Evolutionary conservation across 2,329 filamentous ascomycete genomes (phyloP).

Genomic region (Hypoxylon sp.): DNA sequence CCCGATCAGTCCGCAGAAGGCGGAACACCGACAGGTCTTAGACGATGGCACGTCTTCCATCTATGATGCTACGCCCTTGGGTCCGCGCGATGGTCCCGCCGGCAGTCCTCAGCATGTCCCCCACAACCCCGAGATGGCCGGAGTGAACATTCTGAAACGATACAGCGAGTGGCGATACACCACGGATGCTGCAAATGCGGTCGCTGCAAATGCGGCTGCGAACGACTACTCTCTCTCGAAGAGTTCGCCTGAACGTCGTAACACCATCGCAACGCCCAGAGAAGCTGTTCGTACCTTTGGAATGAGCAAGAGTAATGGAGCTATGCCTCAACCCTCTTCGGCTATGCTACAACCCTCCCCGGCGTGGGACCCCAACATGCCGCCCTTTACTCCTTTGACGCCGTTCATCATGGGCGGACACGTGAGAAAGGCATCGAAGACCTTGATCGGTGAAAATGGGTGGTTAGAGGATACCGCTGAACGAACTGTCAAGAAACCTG

Average conservation of each 20-base stretch:
- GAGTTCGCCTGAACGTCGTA: constrained; percentile 8
- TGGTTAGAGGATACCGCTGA: constrained; percentile 63
- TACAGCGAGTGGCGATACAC: constrained; percentile 40
- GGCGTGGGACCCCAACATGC: constrained; percentile 7
- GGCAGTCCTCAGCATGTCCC: constrained; percentile 36
- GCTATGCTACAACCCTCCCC: no score
- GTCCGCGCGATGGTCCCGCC: constrained; percentile 32
- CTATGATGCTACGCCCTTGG: constrained; percentile 33
- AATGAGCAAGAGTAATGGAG: not conserved
- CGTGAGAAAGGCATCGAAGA: constrained; percentile 59
- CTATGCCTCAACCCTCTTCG: constrained; percentile 27
- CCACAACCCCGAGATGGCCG: constrained; percentile 11
- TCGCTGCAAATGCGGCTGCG: not conserved
- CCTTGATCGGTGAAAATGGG: constrained; percentile 65
- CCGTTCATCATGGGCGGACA: constrained; percentile 44
- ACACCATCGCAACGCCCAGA: not conserved
- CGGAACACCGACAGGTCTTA: constrained; percentile 6
- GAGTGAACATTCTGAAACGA: constrained; percentile 37
- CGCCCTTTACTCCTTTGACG: constrained; percentile 47
- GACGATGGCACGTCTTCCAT: constrained; percentile 36
- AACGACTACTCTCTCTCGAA: constrained; percentile 17
- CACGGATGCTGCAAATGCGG: not conserved
- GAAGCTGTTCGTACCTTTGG: not conserved
- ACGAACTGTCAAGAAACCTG: constrained; percentile 33
- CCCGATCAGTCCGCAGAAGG: constrained; percentile 29